Evolutionary conservation across 352 stramenopile genomes (phyloP), one percentile per base, ranked within the genome.

Genomic region (Pythium monospermum): DNA sequence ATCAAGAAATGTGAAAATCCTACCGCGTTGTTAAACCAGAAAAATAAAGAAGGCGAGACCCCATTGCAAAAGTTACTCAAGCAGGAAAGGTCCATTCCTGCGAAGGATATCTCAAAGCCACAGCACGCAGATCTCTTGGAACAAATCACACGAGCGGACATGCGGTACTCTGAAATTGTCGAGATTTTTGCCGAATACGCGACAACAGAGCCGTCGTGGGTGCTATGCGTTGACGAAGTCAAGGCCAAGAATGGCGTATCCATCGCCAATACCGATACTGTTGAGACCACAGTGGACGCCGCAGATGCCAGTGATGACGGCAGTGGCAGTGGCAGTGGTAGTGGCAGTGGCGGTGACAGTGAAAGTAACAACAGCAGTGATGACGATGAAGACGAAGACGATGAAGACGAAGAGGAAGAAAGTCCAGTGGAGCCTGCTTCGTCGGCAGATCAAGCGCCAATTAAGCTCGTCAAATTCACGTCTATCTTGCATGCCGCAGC

Each of bases 401-500:
- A 57, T 18, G 32, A 57, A 1, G 35, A 53, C 4, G 25, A 48
- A 21, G 54, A 58, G 5, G 49, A 41, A 2, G 43, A 57, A 12
- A 45, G 45, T 5, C 45, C 59, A 12, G 45, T 57, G 15, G 38
- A 40, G 7, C 13, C 30, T 35, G 30, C 30, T 8, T 35, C 30
- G 30, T 35, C 30, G 30, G 13, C 8, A 35, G 30, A 8, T 1
- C 4, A 28, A 18, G 11, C 46, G 8, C 42, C 40, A 18, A 28
- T 40, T 22, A 72, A 72, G 25, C 44, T 70, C 40, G 59, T 85
- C 37, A 61, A 69, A 31, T 77, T 63, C 18, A 54, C 71, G 21
- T 76, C 75, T 2, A 66, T 81, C 16, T 50, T 91, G 21, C 77
- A 87, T 36, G 41, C 73, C 5, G 71, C 76, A 5, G 68, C 73